Base-by-base conservation (phyloP, 768 basidiomycete species). In the Collybiopsis luxurians region DNA sequence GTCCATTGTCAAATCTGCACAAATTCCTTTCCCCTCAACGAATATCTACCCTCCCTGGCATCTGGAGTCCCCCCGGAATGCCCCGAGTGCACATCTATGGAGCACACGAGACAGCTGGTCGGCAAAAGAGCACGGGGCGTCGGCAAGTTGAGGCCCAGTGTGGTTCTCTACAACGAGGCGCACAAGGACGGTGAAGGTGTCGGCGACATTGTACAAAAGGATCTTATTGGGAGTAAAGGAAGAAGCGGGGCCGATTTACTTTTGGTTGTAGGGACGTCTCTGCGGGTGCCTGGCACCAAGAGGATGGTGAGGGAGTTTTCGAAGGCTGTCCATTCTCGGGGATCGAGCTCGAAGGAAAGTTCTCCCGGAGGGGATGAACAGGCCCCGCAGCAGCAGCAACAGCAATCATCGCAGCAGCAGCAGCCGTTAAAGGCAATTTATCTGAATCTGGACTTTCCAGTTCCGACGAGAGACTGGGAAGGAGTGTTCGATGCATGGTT, bases 401-500 rank as follows among this genome's bases (percentile, higher is more conserved):
- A 71, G 24, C 82, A 86, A 12, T 75, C 81, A 3, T 73, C n/a
- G 26, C 44, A 34, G 30, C 60, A 67, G 0, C 62, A 71, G 24
- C 82, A 86, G 13, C 75, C 81, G 3, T 73, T 89, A 47, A 85
- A 82, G 67, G 81, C 88, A 3, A 77, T 95, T 17, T 94, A 91
- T 69, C 77, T 96, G 56, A 96, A 96, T 69, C 72, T 90, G 38
- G 92, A 95, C 59, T 92, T 92, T 67, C 92, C 92, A 1, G 83
- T 86, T 9, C 92, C 92, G 3, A 85, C 85, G 7, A 78, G 88
- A 53, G 92, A 94, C 60, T 95, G 92, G 92, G 89, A 90, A 59
- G 89, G 85, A 7, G 87, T 95, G 2, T 95, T 97, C 62, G 94
- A 97, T 70, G 81, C 83, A 38, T 96, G 92, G 90, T 70, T 94